Conservation (phyloP, 495 filamentous ascomycete genomes). For the Penicillium paxilli region DNA sequence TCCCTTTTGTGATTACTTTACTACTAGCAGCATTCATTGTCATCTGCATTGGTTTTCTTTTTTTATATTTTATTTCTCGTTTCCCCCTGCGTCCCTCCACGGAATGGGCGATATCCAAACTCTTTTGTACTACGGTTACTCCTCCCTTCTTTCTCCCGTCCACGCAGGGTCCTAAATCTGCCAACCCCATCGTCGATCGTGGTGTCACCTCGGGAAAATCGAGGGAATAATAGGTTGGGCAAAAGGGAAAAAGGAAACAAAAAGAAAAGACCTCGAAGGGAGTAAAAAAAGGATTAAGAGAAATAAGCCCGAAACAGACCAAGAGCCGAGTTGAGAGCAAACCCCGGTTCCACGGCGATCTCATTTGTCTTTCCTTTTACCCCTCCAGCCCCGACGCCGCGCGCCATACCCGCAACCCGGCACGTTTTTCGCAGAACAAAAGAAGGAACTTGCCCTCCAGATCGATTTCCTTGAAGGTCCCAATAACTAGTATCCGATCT, state of each 20-base stretch:
- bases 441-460: conserved; percentile 16
- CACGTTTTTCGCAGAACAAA: conserved; percentile 11
- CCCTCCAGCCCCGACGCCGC: conserved; percentile 2
- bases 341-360: conserved; percentile 10
- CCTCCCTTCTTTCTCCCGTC: conserved; percentile 3
- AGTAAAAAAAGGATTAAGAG: neutral
- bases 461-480: conserved; percentile 11
- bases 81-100: neutral
- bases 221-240: neutral
- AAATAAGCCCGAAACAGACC: neutral
- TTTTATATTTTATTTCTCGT: neutral
- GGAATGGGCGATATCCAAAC: conserved; percentile 5
- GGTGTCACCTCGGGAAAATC: conserved; percentile 29
- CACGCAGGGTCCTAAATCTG: conserved; percentile 23
- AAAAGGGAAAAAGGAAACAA: neutral
- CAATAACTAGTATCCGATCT: conserved; percentile 9
- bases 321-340: conserved; percentile 1
- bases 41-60: neutral
- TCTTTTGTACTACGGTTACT: conserved; percentile 24
- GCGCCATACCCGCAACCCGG: conserved; percentile 22
- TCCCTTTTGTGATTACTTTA: neutral
- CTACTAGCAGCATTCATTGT: neutral
- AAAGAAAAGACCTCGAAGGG: neutral
- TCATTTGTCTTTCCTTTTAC: conserved; percentile 17
- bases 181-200: conserved; percentile 22